A percentile compares a stretch with the other conserved stretches of the same genome.
phyloP scores from a whole-genome alignment of 176 grass and related monocot genomes.

The Stipa capillata region DNA sequence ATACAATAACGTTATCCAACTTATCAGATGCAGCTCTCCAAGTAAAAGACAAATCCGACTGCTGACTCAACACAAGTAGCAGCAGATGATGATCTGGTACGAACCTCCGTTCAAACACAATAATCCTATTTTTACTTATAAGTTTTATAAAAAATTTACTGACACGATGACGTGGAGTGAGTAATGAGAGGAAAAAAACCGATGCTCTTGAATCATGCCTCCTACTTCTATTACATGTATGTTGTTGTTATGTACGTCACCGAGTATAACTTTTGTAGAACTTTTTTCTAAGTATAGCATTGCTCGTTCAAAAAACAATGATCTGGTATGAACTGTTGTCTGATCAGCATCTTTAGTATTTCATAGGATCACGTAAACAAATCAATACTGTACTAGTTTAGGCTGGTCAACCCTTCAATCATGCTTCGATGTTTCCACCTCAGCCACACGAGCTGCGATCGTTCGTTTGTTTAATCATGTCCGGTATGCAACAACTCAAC shows the following conservation, averaged over 20 bases:
- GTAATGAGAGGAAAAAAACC: too few species aligned
- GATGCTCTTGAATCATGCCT: too few species aligned
- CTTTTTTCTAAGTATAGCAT: too few species aligned
- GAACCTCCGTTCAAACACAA: not conserved
- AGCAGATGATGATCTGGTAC: not conserved
- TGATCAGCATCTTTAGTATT: not conserved
- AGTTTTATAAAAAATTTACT: too few species aligned
- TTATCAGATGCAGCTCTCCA: not conserved
- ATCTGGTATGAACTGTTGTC: constrained; percentile 20
- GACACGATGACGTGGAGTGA: too few species aligned
- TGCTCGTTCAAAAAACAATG: not conserved
- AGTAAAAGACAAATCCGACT: not conserved
- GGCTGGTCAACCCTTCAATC: not conserved
- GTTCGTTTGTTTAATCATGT: not conserved
- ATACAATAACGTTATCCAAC: not conserved
- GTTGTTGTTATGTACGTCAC: too few species aligned
- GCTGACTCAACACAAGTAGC: not conserved
- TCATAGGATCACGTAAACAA: not conserved
- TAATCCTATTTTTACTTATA: too few species aligned
- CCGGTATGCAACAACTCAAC: not conserved
- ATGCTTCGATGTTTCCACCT: not conserved
- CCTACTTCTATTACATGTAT: too few species aligned
- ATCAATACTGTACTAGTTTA: not conserved
- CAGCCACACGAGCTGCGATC: constrained; percentile 7
- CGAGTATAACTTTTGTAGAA: too few species aligned